Evolutionary conservation across 257 asterid species (phyloP), one percentile per base, ranked within the genome.

Genomic region (Datura wrightii): DNA sequence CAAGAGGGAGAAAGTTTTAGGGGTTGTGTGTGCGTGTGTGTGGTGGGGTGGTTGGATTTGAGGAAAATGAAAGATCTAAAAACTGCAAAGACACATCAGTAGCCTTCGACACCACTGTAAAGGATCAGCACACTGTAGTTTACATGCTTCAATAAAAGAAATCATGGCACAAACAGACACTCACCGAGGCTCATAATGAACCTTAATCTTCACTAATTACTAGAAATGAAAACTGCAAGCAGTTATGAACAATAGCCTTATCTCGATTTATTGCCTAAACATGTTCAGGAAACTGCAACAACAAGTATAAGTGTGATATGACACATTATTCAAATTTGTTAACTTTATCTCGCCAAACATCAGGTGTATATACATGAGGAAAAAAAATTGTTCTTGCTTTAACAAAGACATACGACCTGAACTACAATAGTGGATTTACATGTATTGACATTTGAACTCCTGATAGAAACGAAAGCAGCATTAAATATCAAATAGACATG

Each of bases 361-460:
- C 55, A 71, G 5, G 55, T 71, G 37, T 42, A 71, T 71, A 71
- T 71, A 42, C 36, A 71, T n/a, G 39, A 18, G 39, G 56, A 46
- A 44, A 50, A 6, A 74, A 13, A 24, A 0, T 24, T 24, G 24
- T 50, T 74, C 42, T 31, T 74, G 60, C 16, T 6, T 74, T 24
- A 48, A 74, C 19, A 36, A 37, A 39, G 78, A 67, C 42, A 74
- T 46, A 74, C 4, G 19, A 50, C 60, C 7, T 13, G 81, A 50
- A 50, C 14, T 74, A 74, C 80, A 24, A 24, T 13, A 10, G 56
- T 3, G 42, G 44, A 76, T 76, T 76, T 19, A 48, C 42, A 50
- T 76, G 81, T 24, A 76, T 76, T 50, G 82, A 48, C 82, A 50
- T 76, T 76, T 76, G 6, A 76, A 16, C 31, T 24, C 82, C 14